phyloP scores from a whole-genome alignment of 495 filamentous ascomycete genomes.

The Aspergillus egyptiacus region DNA sequence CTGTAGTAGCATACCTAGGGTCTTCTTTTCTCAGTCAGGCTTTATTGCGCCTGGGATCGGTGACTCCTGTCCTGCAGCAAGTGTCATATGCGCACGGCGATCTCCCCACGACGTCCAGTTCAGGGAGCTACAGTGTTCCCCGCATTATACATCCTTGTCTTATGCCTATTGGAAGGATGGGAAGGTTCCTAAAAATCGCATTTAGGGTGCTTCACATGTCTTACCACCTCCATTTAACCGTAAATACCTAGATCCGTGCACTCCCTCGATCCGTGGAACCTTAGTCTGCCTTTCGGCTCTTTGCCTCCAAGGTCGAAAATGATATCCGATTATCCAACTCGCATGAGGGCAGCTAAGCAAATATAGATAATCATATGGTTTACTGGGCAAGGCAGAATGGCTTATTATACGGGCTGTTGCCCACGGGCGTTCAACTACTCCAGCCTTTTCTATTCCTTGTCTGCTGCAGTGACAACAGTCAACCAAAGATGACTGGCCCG shows the following conservation, averaged over 20 bases:
- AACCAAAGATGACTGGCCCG: slow-evolving; percentile 9
- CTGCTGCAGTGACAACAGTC: not conserved
- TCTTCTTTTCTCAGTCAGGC: not conserved
- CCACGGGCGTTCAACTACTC: not conserved
- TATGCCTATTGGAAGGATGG: not conserved
- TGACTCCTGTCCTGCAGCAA: slow-evolving; percentile 1
- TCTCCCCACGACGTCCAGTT: not conserved
- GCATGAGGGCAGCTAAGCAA: not conserved
- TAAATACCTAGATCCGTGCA: no score
- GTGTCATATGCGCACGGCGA: not conserved
- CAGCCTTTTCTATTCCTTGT: not conserved
- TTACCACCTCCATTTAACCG: not conserved
- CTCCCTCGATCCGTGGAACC: slow-evolving; percentile 14
- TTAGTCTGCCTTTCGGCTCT: slow-evolving; percentile 1
- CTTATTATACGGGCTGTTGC: slow-evolving; percentile 1
- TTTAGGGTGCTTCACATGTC: slow-evolving; percentile 7
- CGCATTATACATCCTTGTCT: slow-evolving; percentile 3
- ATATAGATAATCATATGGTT: slow-evolving; percentile 1
- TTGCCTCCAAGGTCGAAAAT: slow-evolving; percentile 6
- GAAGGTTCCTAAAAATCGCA: not conserved
- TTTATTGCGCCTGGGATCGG: not conserved
- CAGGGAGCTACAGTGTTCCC: not conserved
- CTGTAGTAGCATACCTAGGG: not conserved
- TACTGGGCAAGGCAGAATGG: not conserved
- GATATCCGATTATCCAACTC: no score